These are phyloP conservation scores for Eucalyptus sideroxylon DNA, from an alignment of 345 rosid species.

Conservation along the genomic window DNA sequence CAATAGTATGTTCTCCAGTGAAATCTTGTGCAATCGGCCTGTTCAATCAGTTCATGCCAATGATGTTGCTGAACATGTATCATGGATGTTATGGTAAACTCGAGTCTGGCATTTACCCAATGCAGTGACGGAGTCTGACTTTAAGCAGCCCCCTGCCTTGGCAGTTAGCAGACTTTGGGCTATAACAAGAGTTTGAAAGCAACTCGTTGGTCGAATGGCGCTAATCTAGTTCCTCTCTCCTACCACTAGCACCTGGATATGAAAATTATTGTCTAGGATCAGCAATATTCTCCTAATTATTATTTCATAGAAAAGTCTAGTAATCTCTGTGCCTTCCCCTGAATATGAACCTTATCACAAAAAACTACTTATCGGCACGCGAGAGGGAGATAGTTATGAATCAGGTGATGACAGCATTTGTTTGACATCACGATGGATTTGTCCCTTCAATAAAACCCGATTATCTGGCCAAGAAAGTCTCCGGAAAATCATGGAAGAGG, in stretches of 20 bases:
- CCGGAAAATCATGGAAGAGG: conserved; percentile 10
- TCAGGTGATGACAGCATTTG: not conserved
- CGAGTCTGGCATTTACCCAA: not conserved
- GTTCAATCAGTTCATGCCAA: not conserved
- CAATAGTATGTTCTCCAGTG: not conserved
- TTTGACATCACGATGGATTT: not conserved
- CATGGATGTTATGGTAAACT: not conserved
- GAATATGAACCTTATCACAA: not conserved
- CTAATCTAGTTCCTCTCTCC: not conserved
- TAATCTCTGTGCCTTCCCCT: not conserved
- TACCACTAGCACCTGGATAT: not conserved
- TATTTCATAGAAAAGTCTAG: not conserved
- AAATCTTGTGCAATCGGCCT: not conserved
- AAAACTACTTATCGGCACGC: not conserved
- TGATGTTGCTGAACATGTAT: not conserved
- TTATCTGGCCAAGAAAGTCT: conserved; percentile 12
- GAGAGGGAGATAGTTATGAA: not conserved
- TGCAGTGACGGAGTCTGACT: not conserved
- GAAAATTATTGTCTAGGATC: not conserved
- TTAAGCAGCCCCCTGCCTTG: not conserved
- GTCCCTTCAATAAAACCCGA: conserved; percentile 9
- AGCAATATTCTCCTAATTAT: not conserved
- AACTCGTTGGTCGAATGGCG: not conserved
- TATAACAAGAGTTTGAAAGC: not conserved
- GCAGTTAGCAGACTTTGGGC: not conserved